Percentiles rank a stretch among this genome's conserved stretches.
phyloP scores from a whole-genome alignment of 1,139 yeast species.

The Pichia sp. region DNA sequence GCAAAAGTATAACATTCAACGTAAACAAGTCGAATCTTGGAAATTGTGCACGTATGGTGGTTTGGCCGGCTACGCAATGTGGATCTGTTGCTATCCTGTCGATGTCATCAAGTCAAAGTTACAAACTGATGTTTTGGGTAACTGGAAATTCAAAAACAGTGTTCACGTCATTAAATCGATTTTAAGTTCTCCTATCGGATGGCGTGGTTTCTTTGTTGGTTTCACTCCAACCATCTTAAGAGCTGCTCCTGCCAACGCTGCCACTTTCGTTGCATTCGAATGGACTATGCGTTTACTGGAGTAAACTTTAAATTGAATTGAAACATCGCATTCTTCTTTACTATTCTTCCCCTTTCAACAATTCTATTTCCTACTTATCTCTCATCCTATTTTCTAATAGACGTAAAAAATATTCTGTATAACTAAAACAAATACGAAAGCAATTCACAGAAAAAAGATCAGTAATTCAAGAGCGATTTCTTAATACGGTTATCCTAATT shows the following conservation, averaged over 20 bases:
- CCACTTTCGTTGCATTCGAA: conserved; percentile 92
- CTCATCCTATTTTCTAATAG: too few species aligned
- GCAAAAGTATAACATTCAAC: conserved; percentile 39
- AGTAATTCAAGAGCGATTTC: too few species aligned
- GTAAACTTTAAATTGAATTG: too few species aligned
- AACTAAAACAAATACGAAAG: too few species aligned
- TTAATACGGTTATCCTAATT: too few species aligned
- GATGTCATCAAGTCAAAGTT: conserved; percentile 84
- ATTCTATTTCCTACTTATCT: too few species aligned
- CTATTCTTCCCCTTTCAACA: too few species aligned
- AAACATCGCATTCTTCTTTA: too few species aligned
- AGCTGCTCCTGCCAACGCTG: conserved; percentile 98
- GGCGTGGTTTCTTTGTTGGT: conserved; percentile 81
- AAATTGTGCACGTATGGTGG: conserved; percentile 82
- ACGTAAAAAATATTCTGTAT: too few species aligned
- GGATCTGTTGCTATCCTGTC: conserved; percentile 79
- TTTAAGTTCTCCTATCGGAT: conserved; percentile 50
- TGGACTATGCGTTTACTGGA: conserved; percentile 52
- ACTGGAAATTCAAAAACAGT: conserved; percentile 50
- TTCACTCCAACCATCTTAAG: conserved; percentile 87
- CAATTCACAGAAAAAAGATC: too few species aligned
- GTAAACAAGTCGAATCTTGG: conserved; percentile 81
- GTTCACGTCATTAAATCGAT: conserved; percentile 55
- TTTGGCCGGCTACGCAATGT: conserved; percentile 79
- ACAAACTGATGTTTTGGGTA: conserved; percentile 71